phyloP scores from a whole-genome alignment of 108 stramenopile species.

The Chaetoceros tenuissimus region DNA sequence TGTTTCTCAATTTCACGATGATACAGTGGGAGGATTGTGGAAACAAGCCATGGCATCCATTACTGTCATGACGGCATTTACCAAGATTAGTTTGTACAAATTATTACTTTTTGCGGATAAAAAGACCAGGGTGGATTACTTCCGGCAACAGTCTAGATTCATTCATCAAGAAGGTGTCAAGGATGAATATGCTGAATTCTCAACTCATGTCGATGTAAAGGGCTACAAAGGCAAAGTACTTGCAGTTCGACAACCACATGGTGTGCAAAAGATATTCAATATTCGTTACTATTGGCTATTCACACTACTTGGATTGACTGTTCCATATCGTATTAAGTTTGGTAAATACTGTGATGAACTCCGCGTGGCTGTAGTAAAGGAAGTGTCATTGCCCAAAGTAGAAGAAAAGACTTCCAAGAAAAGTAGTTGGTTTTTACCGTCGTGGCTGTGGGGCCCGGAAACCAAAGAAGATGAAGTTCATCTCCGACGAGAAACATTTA shows the following conservation, averaged over 20 bases:
- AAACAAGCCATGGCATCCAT: slow-evolving; percentile 36
- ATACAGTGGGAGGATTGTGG: slow-evolving; percentile 75
- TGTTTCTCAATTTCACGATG: slow-evolving; percentile 40
- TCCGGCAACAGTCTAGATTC: slow-evolving; percentile 78
- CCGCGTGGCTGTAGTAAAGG: slow-evolving; percentile 73
- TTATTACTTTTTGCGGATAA: slow-evolving; percentile 53
- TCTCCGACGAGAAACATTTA: not conserved
- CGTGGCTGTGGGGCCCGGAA: not conserved
- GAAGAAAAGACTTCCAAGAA: not conserved
- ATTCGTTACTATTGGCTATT: slow-evolving; percentile 52
- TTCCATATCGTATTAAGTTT: slow-evolving; percentile 81
- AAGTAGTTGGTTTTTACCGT: not conserved
- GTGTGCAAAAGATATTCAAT: slow-evolving; percentile 35
- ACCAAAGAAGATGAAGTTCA: not conserved
- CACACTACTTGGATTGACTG: slow-evolving; percentile 63
- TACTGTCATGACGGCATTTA: slow-evolving; percentile 48
- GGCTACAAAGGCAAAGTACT: slow-evolving; percentile 63
- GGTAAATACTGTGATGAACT: slow-evolving; percentile 74
- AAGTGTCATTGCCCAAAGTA: slow-evolving; percentile 20
- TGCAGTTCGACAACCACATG: slow-evolving; percentile 43
- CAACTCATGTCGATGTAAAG: slow-evolving; percentile 53
- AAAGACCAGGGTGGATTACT: slow-evolving; percentile 67
- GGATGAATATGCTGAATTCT: slow-evolving; percentile 74
- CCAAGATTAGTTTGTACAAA: slow-evolving; percentile 61
- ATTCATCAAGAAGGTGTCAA: slow-evolving; percentile 55